These are phyloP conservation scores for Jacaranda copaia DNA, from an alignment of 257 asterid species.

Conservation along the genomic window DNA sequence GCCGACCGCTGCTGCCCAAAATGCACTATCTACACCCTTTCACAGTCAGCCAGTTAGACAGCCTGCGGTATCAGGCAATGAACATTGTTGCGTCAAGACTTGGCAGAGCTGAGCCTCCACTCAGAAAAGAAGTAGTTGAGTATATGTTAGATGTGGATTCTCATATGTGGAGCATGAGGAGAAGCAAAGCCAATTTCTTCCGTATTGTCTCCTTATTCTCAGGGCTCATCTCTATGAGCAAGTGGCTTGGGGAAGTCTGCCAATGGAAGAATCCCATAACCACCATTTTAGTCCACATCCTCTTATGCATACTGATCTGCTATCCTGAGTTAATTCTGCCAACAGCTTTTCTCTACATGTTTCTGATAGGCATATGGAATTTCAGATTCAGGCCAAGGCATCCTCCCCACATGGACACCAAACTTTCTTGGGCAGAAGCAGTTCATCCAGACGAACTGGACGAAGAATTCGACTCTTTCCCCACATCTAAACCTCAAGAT, in stretches of 20 bases:
- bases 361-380: conserved; percentile 69
- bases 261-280: conserved; percentile 77
- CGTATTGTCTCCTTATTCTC: conserved; percentile 69
- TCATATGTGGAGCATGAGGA: conserved; percentile 95
- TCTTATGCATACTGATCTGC: conserved; percentile 67
- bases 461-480: conserved; percentile 84
- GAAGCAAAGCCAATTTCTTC: conserved; percentile 90
- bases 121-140: conserved; percentile 79
- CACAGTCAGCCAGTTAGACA: conserved; percentile 69
- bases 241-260: conserved; percentile 68
- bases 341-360: conserved; percentile 70
- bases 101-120: conserved; percentile 83
- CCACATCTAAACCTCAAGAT: conserved; percentile 57
- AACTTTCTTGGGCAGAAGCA: conserved; percentile 76
- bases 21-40: conserved; percentile 84
- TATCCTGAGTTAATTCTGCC: conserved; percentile 80
- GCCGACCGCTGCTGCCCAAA: conserved; percentile 76
- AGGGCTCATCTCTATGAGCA: conserved; percentile 61
- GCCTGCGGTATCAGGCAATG: conserved; percentile 80
- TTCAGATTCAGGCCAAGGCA: conserved; percentile 61
- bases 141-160: conserved; percentile 88
- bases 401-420: conserved; percentile 85
- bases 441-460: conserved; percentile 74
- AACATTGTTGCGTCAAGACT: conserved; percentile 76
- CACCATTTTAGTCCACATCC: conserved; percentile 65